Evolutionary conservation across 495 filamentous ascomycete genomes (phyloP).

Genomic region (Aspergillus panamensis): DNA sequence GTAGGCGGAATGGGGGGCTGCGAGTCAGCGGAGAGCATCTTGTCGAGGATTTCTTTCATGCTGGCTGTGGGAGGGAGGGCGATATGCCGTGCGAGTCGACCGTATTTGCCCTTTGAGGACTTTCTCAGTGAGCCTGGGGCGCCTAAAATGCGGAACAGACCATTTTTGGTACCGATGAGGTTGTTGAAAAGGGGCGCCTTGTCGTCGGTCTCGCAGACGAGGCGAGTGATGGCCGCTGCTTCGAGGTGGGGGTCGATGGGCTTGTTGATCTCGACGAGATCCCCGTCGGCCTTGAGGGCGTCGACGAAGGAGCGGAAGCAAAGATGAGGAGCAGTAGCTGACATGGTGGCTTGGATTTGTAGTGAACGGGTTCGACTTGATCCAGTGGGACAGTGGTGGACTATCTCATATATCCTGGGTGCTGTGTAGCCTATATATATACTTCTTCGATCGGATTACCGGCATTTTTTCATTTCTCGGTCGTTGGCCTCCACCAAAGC

Average conservation of each 20-base stretch:
- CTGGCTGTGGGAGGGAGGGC: constrained; percentile 28
- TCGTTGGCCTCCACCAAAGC: too few species aligned
- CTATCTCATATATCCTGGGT: neutral
- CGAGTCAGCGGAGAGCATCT: constrained; percentile 25
- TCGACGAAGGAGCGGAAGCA: constrained; percentile 34
- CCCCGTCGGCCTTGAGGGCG: constrained; percentile 30
- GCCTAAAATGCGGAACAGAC: constrained; percentile 39
- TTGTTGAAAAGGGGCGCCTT: constrained; percentile 42
- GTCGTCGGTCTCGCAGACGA: constrained; percentile 34
- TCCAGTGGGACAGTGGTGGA: neutral
- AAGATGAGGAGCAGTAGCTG: constrained; percentile 5
- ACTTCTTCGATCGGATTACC: neutral
- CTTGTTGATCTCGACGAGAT: constrained; percentile 32
- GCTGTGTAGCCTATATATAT: neutral
- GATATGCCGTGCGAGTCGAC: constrained; percentile 32
- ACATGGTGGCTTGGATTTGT: neutral
- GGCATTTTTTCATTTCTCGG: neutral
- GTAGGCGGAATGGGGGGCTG: constrained; percentile 26
- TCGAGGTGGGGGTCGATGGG: constrained; percentile 36
- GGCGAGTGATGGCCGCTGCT: constrained; percentile 33
- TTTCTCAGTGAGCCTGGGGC: constrained; percentile 31
- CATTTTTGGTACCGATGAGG: constrained; percentile 29
- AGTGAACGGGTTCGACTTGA: neutral
- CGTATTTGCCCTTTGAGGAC: constrained; percentile 19
- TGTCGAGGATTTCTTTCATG: constrained; percentile 28